These are phyloP conservation scores for Pleurotus cornucopiae DNA, from an alignment of 768 basidiomycete species.

Conservation along the genomic window DNA sequence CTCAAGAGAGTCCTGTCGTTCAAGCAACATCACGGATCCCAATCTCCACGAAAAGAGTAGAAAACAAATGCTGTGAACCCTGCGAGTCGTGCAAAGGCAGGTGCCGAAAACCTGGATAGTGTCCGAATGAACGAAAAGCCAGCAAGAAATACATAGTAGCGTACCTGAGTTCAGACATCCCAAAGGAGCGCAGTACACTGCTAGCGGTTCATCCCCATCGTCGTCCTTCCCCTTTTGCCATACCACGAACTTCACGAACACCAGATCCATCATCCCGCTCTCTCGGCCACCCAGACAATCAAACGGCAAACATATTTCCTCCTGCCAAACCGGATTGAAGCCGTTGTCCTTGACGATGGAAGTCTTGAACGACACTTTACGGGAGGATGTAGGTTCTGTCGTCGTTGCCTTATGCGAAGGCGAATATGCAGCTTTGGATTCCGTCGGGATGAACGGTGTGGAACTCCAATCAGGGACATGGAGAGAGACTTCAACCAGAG, in stretches of 20 bases:
- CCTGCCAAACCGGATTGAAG: conserved; percentile 89
- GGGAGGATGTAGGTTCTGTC: conserved; percentile 27
- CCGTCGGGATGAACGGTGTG: conserved; percentile 22
- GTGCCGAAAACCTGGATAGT: conserved; percentile 75
- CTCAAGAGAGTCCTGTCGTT: not conserved
- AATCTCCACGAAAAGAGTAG: conserved; percentile 84
- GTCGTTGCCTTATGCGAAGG: conserved; percentile 19
- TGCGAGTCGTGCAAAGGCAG: conserved; percentile 86
- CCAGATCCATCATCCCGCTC: conserved; percentile 71
- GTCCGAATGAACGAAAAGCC: not conserved
- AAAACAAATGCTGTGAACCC: conserved; percentile 85
- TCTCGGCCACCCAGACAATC: conserved; percentile 68
- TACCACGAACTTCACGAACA: conserved; percentile 80
- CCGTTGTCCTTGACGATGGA: conserved; percentile 77
- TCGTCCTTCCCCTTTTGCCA: conserved; percentile 53
- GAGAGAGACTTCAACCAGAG: conserved; percentile 78
- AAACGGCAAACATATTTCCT: conserved; percentile 67
- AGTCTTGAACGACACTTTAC: conserved; percentile 54
- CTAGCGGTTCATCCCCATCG: conserved; percentile 63
- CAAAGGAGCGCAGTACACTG: conserved; percentile 68
- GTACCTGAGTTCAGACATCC: conserved; percentile 70
- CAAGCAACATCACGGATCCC: conserved; percentile 31
- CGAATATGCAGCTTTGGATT: conserved; percentile 14
- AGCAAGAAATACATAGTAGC: conserved; percentile 11
- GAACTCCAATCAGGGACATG: conserved; percentile 70